phyloP scores from a whole-genome alignment of 352 stramenopile species.

The Albugo laibachii region DNA sequence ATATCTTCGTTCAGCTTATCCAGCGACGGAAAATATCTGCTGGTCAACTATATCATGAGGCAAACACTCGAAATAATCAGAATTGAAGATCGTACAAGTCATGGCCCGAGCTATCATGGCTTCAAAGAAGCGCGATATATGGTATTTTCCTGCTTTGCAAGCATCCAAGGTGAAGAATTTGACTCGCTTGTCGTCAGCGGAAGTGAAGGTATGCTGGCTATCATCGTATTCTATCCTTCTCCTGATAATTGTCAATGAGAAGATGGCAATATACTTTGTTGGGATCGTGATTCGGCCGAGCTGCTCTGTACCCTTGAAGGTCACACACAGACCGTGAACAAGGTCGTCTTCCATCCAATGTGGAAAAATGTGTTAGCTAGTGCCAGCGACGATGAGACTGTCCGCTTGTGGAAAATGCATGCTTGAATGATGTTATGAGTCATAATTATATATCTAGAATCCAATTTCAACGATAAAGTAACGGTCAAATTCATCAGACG shows the following conservation, averaged over 20 bases:
- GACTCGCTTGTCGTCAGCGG: conserved; percentile 34
- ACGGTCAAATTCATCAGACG: not conserved
- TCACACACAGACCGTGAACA: conserved; percentile 54
- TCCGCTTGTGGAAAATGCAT: conserved; percentile 13
- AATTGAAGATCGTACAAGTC: conserved; percentile 2
- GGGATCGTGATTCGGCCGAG: conserved; percentile 30
- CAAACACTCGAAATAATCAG: conserved; percentile 38
- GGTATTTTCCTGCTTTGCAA: conserved; percentile 35
- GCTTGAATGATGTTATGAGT: too few relatives aligned
- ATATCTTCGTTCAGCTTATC: conserved; percentile 38
- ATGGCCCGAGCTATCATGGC: conserved; percentile 3
- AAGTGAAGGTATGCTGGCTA: conserved; percentile 32
- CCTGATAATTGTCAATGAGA: not conserved
- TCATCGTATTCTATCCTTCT: not conserved
- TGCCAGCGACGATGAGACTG: conserved; percentile 54
- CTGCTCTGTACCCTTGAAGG: conserved; percentile 16
- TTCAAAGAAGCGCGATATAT: conserved; percentile 44
- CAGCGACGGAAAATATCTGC: conserved; percentile 18
- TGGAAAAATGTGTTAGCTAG: conserved; percentile 30
- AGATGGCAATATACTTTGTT: conserved; percentile 42
- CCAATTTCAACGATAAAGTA: not conserved
- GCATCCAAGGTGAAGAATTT: conserved; percentile 4
- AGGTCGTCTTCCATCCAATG: conserved; percentile 30
- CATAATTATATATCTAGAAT: too few relatives aligned
- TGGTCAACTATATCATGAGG: conserved; percentile 40